phyloP scores from a whole-genome alignment of 2,329 filamentous ascomycete genomes.

The Xylaria sp. region DNA sequence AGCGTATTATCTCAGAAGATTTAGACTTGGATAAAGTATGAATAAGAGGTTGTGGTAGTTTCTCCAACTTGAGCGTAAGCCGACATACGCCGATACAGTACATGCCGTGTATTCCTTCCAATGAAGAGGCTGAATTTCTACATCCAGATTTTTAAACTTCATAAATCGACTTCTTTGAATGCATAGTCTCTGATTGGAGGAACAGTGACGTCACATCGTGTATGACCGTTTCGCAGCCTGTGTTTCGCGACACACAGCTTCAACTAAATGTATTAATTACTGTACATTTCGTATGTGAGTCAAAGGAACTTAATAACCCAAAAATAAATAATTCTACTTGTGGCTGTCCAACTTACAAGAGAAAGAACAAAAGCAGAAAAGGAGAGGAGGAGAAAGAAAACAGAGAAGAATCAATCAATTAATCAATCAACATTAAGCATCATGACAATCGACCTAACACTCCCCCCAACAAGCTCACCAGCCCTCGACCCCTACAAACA shows the following conservation, averaged over 20 bases:
- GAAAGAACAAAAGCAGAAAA: no score
- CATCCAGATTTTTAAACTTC: not conserved
- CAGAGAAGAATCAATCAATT: no score
- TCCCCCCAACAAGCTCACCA: conserved; percentile 12
- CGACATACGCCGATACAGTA: not conserved
- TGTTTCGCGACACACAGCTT: not conserved
- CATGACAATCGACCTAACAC: conserved; percentile 23
- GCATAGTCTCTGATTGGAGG: not conserved
- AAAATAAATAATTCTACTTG: not conserved
- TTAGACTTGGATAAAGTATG: no score
- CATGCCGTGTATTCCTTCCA: no score
- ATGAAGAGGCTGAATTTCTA: not conserved
- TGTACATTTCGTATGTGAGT: no score
- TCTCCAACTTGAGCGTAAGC: not conserved
- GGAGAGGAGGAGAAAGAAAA: not conserved
- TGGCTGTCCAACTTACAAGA: not conserved
- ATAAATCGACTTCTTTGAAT: not conserved
- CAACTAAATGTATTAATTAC: no score
- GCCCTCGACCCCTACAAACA: conserved; percentile 8
- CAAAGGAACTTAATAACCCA: not conserved
- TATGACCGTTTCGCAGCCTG: not conserved
- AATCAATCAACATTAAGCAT: not conserved
- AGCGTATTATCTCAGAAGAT: not conserved
- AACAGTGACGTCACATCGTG: not conserved
- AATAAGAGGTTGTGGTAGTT: not conserved